A percentile compares a stretch with the other conserved stretches of the same genome.
Evolutionary conservation across 768 basidiomycete species (phyloP).

Genomic region (Collybia sp.): DNA sequence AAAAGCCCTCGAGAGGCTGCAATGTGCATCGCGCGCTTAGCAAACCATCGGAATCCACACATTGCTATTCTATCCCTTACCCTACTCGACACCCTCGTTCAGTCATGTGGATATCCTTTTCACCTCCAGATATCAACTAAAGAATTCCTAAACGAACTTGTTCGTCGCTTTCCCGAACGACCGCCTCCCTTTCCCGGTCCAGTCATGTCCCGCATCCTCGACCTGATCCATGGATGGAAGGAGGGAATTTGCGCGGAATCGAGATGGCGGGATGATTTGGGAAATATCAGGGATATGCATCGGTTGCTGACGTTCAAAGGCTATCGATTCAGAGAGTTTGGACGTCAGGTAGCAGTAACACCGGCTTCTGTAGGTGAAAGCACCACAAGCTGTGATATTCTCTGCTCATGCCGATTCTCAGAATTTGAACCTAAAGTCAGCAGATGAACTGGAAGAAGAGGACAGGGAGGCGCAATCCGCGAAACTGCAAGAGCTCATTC

Average conservation of each 20-base stretch:
- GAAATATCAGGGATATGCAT: constrained; percentile 98
- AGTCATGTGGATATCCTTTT: constrained; percentile 95
- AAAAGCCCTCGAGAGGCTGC: constrained; percentile 86
- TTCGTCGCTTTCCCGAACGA: constrained; percentile 94
- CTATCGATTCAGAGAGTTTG: constrained; percentile 63
- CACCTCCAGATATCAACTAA: constrained; percentile 97
- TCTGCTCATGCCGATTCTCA: neutral
- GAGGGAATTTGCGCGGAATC: constrained; percentile 85
- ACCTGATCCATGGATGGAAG: constrained; percentile 92
- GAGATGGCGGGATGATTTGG: constrained; percentile 94
- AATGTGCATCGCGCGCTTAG: constrained; percentile 75
- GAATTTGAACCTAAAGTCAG: constrained; percentile 73
- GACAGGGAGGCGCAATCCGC: constrained; percentile 94
- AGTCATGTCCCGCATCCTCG: constrained; percentile 92
- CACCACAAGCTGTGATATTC: neutral
- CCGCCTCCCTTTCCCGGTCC: constrained; percentile 93
- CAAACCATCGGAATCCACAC: constrained; percentile 93
- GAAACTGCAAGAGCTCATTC: constrained; percentile 97
- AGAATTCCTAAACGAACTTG: constrained; percentile 97
- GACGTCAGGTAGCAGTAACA: constrained; percentile 25
- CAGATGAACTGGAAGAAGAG: constrained; percentile 93
- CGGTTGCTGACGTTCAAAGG: constrained; percentile 92
- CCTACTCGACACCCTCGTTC: constrained; percentile 87
- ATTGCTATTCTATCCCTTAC: constrained; percentile 82
- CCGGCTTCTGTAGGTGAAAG: constrained; percentile 39